These are phyloP conservation scores for Cladosporium sp. DNA, from an alignment of 2,329 filamentous ascomycete species.

Conservation along the genomic window DNA sequence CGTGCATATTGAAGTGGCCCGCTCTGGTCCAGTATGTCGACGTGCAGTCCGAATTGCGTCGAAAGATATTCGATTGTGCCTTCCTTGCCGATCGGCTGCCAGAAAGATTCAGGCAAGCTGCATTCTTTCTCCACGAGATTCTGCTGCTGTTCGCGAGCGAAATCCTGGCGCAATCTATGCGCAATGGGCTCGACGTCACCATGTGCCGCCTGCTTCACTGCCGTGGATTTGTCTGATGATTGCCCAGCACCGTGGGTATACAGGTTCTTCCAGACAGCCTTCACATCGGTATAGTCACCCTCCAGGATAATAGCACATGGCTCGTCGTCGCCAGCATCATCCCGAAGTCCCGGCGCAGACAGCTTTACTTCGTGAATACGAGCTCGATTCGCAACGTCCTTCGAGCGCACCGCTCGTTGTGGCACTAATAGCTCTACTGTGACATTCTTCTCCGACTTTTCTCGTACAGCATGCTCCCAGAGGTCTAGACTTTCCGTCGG, in stretches of 20 bases:
- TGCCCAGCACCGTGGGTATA: background rate
- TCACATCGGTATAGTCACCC: background rate
- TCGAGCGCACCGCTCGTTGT: background rate
- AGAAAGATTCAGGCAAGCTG: constrained; percentile 1
- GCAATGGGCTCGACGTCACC: background rate
- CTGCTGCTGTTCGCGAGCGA: background rate
- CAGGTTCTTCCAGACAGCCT: background rate
- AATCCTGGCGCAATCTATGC: background rate
- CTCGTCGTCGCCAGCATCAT: background rate
- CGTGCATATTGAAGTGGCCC: background rate
- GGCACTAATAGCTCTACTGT: constrained; percentile 20
- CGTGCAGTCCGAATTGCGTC: background rate
- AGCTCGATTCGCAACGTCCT: background rate
- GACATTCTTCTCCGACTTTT: constrained; percentile 17
- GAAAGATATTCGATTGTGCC: background rate
- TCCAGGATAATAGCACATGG: background rate
- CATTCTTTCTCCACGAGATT: background rate
- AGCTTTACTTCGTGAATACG: background rate
- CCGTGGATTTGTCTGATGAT: no score
- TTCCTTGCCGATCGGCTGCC: background rate
- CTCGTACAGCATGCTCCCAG: constrained; percentile 27
- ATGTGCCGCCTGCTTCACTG: background rate
- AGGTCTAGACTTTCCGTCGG: constrained; percentile 26
- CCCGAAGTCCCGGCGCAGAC: no score
- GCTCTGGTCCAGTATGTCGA: background rate